These are phyloP conservation scores for Dothideomycetidae sp. DNA, from an alignment of 2,329 filamentous ascomycete species.

Conservation along the genomic window DNA sequence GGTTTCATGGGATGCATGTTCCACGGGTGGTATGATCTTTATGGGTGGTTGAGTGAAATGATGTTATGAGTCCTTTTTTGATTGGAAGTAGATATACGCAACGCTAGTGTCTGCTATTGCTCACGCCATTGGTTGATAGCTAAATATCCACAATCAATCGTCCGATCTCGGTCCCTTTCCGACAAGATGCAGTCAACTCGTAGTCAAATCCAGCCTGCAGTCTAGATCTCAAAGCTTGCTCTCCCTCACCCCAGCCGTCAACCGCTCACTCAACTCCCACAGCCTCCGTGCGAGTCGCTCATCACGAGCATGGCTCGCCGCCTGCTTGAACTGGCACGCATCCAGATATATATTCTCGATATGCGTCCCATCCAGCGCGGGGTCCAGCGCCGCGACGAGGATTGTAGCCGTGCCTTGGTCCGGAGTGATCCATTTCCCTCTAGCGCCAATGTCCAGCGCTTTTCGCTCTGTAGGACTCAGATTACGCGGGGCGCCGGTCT, in stretches of 20 bases:
- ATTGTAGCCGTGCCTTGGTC: constrained; percentile 32
- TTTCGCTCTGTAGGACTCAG: constrained; percentile 1
- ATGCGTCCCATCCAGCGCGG: constrained; percentile 19
- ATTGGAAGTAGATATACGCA: too few relatives aligned
- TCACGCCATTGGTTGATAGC: too few relatives aligned
- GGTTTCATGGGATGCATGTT: constrained; percentile 49
- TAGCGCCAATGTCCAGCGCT: constrained; percentile 19
- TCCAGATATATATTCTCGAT: constrained; percentile 17
- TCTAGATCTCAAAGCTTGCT: too few relatives aligned
- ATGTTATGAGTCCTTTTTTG: too few relatives aligned
- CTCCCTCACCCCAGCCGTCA: too few relatives aligned
- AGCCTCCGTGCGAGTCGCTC: constrained; percentile 25
- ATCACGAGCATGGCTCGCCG: constrained; percentile 24
- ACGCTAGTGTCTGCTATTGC: too few relatives aligned
- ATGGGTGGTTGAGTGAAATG: neutral
- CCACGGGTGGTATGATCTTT: constrained; percentile 5
- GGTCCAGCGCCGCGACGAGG: constrained; percentile 32
- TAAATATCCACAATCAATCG: too few relatives aligned
- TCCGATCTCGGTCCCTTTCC: too few relatives aligned
- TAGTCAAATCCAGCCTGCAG: too few relatives aligned
- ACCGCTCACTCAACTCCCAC: constrained; percentile 26
- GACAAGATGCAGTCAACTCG: too few relatives aligned
- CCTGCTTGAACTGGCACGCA: constrained; percentile 23
- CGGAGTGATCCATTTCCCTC: constrained; percentile 22
- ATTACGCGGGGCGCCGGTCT: constrained; percentile 11